Evolutionary conservation across 148 eudicot species (phyloP).

Genomic region (Rhododendron vialii): DNA sequence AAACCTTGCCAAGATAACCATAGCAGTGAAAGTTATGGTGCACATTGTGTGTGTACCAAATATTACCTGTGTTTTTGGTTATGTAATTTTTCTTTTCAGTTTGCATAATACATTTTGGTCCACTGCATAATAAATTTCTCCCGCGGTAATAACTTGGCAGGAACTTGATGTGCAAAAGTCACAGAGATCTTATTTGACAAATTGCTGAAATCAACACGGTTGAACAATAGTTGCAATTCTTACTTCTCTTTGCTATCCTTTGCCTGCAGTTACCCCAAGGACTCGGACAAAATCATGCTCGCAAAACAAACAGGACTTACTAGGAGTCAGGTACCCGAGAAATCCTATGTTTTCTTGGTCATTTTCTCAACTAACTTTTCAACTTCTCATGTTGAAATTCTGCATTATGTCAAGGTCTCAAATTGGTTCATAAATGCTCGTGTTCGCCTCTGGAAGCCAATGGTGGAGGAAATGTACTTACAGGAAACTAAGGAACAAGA

Average conservation of each 20-base stretch:
- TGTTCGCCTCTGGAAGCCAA: constrained; percentile 90
- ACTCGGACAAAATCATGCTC: constrained; percentile 65
- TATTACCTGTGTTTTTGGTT: background rate
- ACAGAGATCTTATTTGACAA: background rate
- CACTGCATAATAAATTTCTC: background rate
- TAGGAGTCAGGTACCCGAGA: constrained; percentile 59
- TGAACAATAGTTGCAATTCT: background rate
- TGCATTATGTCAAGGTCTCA: constrained; percentile 44
- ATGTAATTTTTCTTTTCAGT: background rate
- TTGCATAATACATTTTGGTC: background rate
- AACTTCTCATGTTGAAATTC: background rate
- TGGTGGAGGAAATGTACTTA: constrained; percentile 85
- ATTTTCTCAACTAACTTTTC: background rate
- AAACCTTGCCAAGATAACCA: background rate
- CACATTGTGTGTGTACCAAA: background rate
- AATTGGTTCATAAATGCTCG: constrained; percentile 92
- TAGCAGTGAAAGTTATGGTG: background rate
- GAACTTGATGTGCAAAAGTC: background rate
- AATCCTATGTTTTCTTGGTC: background rate
- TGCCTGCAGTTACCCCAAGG: constrained; percentile 66
- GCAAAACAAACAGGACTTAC: constrained; percentile 76
- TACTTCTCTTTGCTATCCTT: background rate
- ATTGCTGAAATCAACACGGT: background rate
- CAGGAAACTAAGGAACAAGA: constrained; percentile 67
- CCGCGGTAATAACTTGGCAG: background rate